Conservation (phyloP, 192 early-diverging fungal species). For the Coemansia sp. region DNA sequence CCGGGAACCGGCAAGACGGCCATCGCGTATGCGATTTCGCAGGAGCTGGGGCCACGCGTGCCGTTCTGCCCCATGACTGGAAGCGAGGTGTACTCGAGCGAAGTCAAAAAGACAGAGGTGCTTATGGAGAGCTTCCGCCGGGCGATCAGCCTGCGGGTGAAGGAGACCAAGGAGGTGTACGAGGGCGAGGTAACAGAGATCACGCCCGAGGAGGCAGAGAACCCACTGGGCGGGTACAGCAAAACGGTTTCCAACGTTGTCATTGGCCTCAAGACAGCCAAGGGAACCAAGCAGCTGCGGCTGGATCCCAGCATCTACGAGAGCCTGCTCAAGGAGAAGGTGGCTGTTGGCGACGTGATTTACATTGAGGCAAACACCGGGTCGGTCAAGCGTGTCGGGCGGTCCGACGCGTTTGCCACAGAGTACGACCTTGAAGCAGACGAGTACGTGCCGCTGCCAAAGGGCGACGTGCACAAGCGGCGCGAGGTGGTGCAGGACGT, state of each 20-base stretch:
- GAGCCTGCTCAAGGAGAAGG: slow-evolving; percentile 95
- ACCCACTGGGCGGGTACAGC: slow-evolving; percentile 96
- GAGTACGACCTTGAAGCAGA: slow-evolving; percentile 99
- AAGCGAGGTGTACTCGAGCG: slow-evolving; percentile 94
- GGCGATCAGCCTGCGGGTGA: slow-evolving; percentile 93
- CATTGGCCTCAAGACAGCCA: slow-evolving; percentile 96
- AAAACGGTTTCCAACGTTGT: slow-evolving; percentile 96
- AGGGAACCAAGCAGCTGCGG: slow-evolving; percentile 97
- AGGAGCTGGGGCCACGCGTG: slow-evolving; percentile 97
- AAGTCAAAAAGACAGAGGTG: slow-evolving; percentile 99
- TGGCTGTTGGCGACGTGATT: slow-evolving; percentile 94
- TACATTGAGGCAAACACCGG: slow-evolving; percentile 98
- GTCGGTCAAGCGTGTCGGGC: slow-evolving; percentile 96
- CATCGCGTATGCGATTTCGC: slow-evolving; percentile 91
- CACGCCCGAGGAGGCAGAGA: slow-evolving; percentile 96
- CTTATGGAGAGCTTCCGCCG: slow-evolving; percentile 98
- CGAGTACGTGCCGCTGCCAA: slow-evolving; percentile 95
- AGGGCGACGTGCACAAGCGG: slow-evolving; percentile 99
- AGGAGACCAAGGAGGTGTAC: slow-evolving; percentile 99
- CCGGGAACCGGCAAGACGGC: slow-evolving; percentile 99
- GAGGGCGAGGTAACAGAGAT: slow-evolving; percentile 99
- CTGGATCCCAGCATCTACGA: slow-evolving; percentile 98
- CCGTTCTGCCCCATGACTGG: slow-evolving; percentile 99
- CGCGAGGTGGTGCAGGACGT: slow-evolving; percentile 99
- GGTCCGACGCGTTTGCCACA: slow-evolving; percentile 97